Evolutionary conservation across 176 grass and related monocot genomes (phyloP), one percentile per base, ranked within the genome.

Genomic region (Eleusine indica): DNA sequence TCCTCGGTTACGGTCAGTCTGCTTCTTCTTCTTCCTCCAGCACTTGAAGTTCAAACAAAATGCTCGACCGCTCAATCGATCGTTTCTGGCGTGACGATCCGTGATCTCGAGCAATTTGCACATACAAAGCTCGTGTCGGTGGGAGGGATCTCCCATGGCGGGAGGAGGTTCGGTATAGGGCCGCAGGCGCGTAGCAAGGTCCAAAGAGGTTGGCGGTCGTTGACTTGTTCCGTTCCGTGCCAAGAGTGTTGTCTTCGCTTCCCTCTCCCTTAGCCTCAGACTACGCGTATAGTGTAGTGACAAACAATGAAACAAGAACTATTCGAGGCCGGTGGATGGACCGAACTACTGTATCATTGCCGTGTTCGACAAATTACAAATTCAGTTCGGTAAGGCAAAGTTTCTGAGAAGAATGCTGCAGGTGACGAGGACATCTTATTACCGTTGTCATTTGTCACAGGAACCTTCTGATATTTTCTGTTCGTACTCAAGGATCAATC

Each of bases 1-100:
- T 96, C 70, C 93, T 96, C n/a, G 93, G 93, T 1, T 96, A 96
- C 79, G 93, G 93, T 96, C 58, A 89, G 90, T 79, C 42, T 2
- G 0, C 7, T 25, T 66, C 58, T 22, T 11, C 58, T 22, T 11
- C 29, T 37, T 73, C 51, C 17, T 1, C 0, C 19, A 1, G 21
- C 67, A 17, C 42, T 29, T 41, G 13, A 22, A 18, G 14, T 15
- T 53, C 51, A 17, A 53, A 53, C 51, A 17, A 51, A 5, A 10
- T 2, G 25, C 22, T 66, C 29, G 6, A 4, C 17, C 0, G 72
- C 35, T 37, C 17, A 19, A 16, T 9, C 67, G 28, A 37, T 42
- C 3, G 2, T 73, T 71, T 42, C 70, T 8, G 39, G 16, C 7
- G 52, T 14, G 67, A 10, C 4, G 77, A 53, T 40, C 15, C 14